Percentiles rank a stretch among this genome's conserved stretches.
Conservation (phyloP, 257 asterid species). For the Solanum acaule region DNA sequence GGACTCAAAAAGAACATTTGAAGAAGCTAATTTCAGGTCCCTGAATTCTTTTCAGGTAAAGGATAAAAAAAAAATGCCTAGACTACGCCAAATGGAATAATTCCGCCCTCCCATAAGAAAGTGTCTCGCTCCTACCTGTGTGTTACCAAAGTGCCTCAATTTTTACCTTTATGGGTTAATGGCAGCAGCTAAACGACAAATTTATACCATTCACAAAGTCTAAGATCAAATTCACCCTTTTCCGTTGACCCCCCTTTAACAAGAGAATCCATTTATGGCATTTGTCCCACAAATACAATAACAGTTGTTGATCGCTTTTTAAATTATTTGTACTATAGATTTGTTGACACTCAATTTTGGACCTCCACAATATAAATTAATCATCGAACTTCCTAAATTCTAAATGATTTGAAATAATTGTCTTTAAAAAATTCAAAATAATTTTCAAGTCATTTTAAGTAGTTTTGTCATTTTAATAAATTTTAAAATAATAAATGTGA, state of each 20-base stretch:
- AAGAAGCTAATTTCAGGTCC: neutral
- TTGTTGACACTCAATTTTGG: no score
- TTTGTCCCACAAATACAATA: neutral
- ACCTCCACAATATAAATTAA: no score
- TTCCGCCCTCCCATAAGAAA: neutral
- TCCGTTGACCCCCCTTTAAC: neutral
- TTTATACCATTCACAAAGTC: neutral
- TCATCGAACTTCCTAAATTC: no score
- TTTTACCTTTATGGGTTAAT: neutral
- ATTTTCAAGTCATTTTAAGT: no score
- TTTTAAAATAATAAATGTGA: no score
- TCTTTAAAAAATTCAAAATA: no score
- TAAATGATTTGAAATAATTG: no score
- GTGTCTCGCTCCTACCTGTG: neutral
- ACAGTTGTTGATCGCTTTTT: neutral
- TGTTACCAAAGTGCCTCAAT: neutral
- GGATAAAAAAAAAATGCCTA: neutral
- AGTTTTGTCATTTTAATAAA: no score
- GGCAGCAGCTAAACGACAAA: neutral
- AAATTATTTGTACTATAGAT: neutral
- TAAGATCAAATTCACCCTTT: neutral
- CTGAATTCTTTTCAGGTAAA: neutral
- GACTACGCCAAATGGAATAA: neutral
- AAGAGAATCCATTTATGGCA: neutral
- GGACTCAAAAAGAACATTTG: neutral